Conservation (phyloP, 805 yeast genomes). For the Ogataea siamensis region DNA sequence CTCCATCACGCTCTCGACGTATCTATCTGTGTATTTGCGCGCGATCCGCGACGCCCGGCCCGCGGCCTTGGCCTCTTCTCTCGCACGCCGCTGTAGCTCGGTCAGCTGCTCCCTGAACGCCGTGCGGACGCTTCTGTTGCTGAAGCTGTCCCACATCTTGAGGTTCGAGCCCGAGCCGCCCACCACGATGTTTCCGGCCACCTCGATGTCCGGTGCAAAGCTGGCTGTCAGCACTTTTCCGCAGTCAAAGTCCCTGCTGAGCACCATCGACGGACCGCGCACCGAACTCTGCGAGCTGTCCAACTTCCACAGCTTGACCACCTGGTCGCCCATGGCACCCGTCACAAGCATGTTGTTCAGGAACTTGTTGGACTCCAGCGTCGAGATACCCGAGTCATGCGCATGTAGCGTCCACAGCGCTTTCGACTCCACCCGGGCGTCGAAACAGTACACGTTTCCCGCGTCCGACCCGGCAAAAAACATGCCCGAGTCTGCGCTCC, state of each 20-base stretch:
- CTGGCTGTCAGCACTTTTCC: conserved; percentile 84
- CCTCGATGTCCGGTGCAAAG: conserved; percentile 83
- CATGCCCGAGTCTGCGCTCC: conserved; percentile 53
- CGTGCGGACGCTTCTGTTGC: conserved; percentile 74
- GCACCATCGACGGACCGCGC: conserved; percentile 72
- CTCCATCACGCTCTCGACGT: conserved; percentile 54
- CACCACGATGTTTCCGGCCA: conserved; percentile 74
- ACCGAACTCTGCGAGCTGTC: conserved; percentile 16
- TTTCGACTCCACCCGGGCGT: conserved; percentile 62
- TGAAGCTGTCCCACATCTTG: conserved; percentile 90
- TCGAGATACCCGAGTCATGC: conserved; percentile 90
- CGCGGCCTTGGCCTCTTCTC: conserved; percentile 48
- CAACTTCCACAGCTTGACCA: conserved; percentile 84
- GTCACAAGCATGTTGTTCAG: conserved; percentile 77
- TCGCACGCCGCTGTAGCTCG: conserved; percentile 53
- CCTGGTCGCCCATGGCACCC: conserved; percentile 88
- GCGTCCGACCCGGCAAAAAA: conserved; percentile 89
- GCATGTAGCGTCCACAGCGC: conserved; percentile 97
- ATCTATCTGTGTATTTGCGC: conserved; percentile 57
- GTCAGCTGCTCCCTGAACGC: conserved; percentile 61
- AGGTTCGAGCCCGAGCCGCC: conserved; percentile 86
- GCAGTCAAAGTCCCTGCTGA: conserved; percentile 88
- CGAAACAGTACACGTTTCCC: conserved; percentile 87
- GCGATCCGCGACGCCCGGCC: conserved; percentile 74
- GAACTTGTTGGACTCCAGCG: conserved; percentile 65